A percentile compares a stretch with the other conserved stretches of the same genome.
phyloP scores from a whole-genome alignment of 345 rosid genomes.

The Hibiscus trionum region DNA sequence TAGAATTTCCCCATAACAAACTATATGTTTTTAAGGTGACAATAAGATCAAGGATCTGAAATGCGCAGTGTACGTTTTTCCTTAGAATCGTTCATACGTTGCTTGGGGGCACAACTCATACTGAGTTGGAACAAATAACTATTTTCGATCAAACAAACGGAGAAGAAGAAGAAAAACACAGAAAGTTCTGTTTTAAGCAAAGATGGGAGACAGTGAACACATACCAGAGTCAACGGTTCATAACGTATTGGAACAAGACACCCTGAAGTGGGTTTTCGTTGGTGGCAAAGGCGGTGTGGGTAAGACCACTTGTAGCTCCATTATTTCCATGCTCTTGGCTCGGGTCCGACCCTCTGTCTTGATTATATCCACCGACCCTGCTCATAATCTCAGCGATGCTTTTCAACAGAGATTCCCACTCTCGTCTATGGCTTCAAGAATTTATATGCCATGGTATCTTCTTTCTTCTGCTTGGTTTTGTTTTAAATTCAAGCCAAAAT shows the following conservation, averaged over 20 bases:
- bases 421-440: conserved; percentile 87
- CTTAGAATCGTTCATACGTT: not conserved
- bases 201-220: conserved; percentile 16
- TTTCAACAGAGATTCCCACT: conserved; percentile 92
- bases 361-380: conserved; percentile 98
- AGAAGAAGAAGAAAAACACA: not conserved
- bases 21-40: not conserved
- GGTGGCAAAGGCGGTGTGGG: conserved; percentile 99
- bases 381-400: conserved; percentile 99
- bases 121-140: not conserved
- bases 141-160: not conserved
- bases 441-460: conserved; percentile 81
- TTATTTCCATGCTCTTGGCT: conserved; percentile 71
- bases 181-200: not conserved
- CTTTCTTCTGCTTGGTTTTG: not conserved
- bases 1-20: not conserved
- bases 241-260: conserved; percentile 81
- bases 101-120: not conserved
- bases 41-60: not conserved
- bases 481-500: conserved; percentile 5
- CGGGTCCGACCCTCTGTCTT: conserved; percentile 81
- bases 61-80: not conserved
- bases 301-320: conserved; percentile 95
- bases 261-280: conserved; percentile 95
- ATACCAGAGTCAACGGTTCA: conserved; percentile 60